These are phyloP conservation scores for Cicer yamashitae DNA, from an alignment of 306 rosid genomes.

Conservation along the genomic window DNA sequence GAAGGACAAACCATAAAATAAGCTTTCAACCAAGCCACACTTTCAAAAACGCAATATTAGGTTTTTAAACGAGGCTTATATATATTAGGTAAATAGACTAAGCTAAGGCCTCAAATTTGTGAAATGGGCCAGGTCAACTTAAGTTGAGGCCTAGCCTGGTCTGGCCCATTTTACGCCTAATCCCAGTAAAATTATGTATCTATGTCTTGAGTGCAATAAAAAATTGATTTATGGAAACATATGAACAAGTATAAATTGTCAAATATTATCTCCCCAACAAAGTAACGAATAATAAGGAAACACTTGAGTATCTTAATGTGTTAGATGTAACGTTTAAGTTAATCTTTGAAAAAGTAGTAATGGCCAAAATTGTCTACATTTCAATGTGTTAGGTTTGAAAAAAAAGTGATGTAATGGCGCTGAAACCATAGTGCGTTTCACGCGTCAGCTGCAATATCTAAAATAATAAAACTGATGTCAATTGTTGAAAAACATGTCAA, in stretches of 20 bases:
- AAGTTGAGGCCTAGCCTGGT: neutral
- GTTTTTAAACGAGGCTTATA: neutral
- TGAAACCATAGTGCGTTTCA: neutral
- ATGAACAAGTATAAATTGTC: neutral
- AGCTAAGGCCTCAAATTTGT: neutral
- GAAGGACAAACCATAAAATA: neutral
- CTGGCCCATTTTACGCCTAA: neutral
- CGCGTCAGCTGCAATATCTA: neutral
- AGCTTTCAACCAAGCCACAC: neutral
- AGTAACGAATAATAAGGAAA: neutral
- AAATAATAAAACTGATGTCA: neutral
- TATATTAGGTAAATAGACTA: neutral
- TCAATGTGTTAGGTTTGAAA: neutral
- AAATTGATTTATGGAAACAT: neutral
- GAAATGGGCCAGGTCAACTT: neutral
- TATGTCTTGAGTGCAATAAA: neutral
- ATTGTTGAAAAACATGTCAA: slow-evolving; percentile 5
- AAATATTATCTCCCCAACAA: neutral
- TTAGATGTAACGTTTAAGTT: neutral
- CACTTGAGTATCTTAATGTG: neutral
- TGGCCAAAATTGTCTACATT: neutral
- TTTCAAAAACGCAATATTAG: too few relatives aligned
- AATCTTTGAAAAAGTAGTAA: neutral
- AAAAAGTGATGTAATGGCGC: neutral
- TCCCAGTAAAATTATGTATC: neutral